Conservation (phyloP, 2,329 filamentous ascomycete species). For the Beauveria australis region DNA sequence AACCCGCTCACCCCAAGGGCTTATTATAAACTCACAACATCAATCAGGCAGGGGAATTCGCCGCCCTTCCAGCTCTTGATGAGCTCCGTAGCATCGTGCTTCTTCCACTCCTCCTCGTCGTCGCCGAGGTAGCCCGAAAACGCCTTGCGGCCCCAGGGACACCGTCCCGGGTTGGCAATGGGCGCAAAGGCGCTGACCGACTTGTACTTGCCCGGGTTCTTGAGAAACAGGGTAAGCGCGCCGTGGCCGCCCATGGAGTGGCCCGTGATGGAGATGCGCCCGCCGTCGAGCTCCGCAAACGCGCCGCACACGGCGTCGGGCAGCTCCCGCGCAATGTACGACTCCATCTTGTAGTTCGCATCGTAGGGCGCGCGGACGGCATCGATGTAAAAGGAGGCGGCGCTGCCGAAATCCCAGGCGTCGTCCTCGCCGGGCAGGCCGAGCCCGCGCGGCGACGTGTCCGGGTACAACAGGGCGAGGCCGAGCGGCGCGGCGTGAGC, state of each 20-base stretch:
- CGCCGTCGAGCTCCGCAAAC: slow-evolving; percentile 62
- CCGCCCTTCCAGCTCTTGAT: slow-evolving; percentile 62
- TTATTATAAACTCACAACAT: slow-evolving; percentile 57
- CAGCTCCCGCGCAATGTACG: slow-evolving; percentile 84
- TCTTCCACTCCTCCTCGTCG: slow-evolving; percentile 69
- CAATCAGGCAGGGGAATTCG: slow-evolving; percentile 70
- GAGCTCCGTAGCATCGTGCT: slow-evolving; percentile 88
- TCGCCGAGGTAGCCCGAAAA: slow-evolving; percentile 84
- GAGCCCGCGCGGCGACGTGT: slow-evolving; percentile 85
- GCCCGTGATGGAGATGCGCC: slow-evolving; percentile 73
- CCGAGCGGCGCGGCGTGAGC: slow-evolving; percentile 68
- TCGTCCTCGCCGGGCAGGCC: slow-evolving; percentile 79
- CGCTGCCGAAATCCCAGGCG: slow-evolving; percentile 81
- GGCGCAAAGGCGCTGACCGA: slow-evolving; percentile 86
- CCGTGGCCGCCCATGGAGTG: slow-evolving; percentile 98
- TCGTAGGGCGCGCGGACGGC: slow-evolving; percentile 68
- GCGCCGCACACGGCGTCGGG: slow-evolving; percentile 64
- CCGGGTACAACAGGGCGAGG: slow-evolving; percentile 89
- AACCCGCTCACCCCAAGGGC: no score
- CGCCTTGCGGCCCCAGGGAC: slow-evolving; percentile 93
- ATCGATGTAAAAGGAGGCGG: slow-evolving; percentile 92
- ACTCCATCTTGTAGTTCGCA: slow-evolving; percentile 86
- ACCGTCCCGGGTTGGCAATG: slow-evolving; percentile 76
- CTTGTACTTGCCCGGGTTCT: slow-evolving; percentile 83
- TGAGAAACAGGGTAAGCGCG: slow-evolving; percentile 83